Base-by-base conservation (phyloP, 257 asterid genomes). In the Solanum arcanum region DNA sequence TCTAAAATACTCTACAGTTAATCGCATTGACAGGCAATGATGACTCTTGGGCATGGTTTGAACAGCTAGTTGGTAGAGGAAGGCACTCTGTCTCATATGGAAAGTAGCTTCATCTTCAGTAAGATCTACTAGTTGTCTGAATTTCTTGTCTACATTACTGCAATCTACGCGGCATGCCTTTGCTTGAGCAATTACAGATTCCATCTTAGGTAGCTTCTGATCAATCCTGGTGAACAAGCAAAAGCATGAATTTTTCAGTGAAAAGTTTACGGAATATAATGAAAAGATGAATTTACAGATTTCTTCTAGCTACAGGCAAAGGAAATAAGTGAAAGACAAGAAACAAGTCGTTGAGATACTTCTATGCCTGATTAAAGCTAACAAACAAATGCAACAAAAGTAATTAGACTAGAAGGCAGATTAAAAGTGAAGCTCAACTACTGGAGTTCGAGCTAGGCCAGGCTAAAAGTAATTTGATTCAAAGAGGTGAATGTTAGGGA, bases 31-130 rank as follows among this genome's bases (percentile, higher is more conserved):
- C 56, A 97, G 91, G 89, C 99, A 97, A 88, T 97, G 99, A 86
- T 94, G 96, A 90, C 99, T 95, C 92, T 97, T 97, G 47, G 99
- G 98, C 96, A 94, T 93, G 73, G 99, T 95, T 91, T 97, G 98
- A 85, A 96, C 98, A 25, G 98, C 98, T 87, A 97, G 98, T 90
- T 94, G 98, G 94, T 94, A 94, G 82, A 97, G 98, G 92, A 97
- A 97, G 86, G 99, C 98, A 92, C 99, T 97, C 90, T 97, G 99
- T 92, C 93, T 95, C 97, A 89, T 95, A 89, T 97, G 99, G 86
- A 97, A 97, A 93, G 92, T 92, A 84, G 98, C 95, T 91, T 97
- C 99, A 82, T 97, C 99, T 94, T 97, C 98, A 20, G 98, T 97
- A 89, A 97, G 90, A 89, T 95, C 99, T 7, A 92, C 98, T 66